Base-by-base conservation (phyloP, 2,329 filamentous ascomycete species). In the Neonectria sp. region DNA sequence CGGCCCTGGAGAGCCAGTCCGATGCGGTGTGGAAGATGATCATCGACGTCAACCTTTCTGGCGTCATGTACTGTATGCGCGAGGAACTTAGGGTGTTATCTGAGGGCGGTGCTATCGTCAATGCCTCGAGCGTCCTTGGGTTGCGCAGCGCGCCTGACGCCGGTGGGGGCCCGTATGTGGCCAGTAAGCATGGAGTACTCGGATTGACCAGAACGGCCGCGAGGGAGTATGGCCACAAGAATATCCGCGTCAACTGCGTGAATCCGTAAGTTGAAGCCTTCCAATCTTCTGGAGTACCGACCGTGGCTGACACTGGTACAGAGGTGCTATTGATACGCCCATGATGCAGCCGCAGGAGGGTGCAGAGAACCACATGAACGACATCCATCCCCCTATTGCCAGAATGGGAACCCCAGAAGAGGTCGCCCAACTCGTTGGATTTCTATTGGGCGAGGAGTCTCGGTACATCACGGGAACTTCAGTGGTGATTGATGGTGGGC, bases 381-480 rank as follows among this genome's bases (percentile, higher is more conserved):
- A 43, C 17, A 9, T 43, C 37, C 37, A 15, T 9, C 37, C 37
- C 37, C 21, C 21, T 21, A 21, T 43, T 43, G 8, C 37, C 13
- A 43, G 37, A 15, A 15, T 43, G 8, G 37, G 37, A 43, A 9
- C 7, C 27, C 48, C 25, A 53, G 43, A 46, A 17, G 40, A 55
- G 55, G 9, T 29, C 49, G 11, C 55, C 6, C 92, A 92, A 73
- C 92, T 92, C 13, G 37, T 43, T 9, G 37, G 8, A 43, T 43
- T 43, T 15, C 17, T 43, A 15, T 15, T 43, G 37, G 37, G 37
- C 13, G 37, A 43, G 8, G 37, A 43, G 37, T 43, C 37, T 15
- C 7, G 13, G 15, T 43, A 11, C 17, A 43, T 43, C 37, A 43
- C 37, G 7, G 37, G 37, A 43, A 11, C 37, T 5, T 11, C 37